Evolutionary conservation across 768 basidiomycete species (phyloP).

Genomic region (Suillus lakei): DNA sequence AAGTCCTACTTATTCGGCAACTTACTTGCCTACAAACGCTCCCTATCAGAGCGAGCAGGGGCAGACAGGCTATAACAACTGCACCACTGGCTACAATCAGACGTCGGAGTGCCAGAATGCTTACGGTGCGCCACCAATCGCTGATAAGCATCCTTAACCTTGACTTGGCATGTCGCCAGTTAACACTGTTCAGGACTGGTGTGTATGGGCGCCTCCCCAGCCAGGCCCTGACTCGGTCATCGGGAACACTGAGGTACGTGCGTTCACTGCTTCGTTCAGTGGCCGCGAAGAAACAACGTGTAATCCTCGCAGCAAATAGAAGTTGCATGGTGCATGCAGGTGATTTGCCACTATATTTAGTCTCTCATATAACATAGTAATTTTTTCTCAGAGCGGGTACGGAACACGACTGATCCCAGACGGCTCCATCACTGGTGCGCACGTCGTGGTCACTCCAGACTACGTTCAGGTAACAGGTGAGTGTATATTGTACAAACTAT

Average conservation of each 20-base stretch:
- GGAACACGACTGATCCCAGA: conserved; percentile 74
- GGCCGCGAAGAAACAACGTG: conserved; percentile 18
- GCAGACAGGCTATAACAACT: conserved; percentile 68
- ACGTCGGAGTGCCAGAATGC: conserved; percentile 70
- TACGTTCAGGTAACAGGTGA: conserved; percentile 73
- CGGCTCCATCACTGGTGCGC: conserved; percentile 69
- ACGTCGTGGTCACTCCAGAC: conserved; percentile 75
- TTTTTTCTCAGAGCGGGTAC: conserved; percentile 48
- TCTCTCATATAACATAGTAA: background rate
- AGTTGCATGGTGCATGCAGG: conserved; percentile 60
- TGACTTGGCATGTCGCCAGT: conserved; percentile 38
- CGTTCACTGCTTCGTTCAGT: conserved; percentile 9
- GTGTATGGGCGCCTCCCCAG: conserved; percentile 55
- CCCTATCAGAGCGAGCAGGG: conserved; percentile 57
- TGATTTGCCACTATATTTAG: conserved; percentile 17
- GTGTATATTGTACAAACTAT: conserved; percentile 19
- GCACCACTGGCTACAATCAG: conserved; percentile 59
- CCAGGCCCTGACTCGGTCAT: conserved; percentile 57
- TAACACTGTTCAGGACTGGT: conserved; percentile 62
- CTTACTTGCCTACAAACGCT: conserved; percentile 53
- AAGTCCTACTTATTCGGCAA: conserved; percentile 42
- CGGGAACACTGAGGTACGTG: conserved; percentile 64
- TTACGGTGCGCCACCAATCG: conserved; percentile 46
- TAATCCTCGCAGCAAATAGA: conserved; percentile 42
- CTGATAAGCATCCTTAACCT: background rate